phyloP scores from a whole-genome alignment of 768 basidiomycete genomes.

The Russula ochroleuca region DNA sequence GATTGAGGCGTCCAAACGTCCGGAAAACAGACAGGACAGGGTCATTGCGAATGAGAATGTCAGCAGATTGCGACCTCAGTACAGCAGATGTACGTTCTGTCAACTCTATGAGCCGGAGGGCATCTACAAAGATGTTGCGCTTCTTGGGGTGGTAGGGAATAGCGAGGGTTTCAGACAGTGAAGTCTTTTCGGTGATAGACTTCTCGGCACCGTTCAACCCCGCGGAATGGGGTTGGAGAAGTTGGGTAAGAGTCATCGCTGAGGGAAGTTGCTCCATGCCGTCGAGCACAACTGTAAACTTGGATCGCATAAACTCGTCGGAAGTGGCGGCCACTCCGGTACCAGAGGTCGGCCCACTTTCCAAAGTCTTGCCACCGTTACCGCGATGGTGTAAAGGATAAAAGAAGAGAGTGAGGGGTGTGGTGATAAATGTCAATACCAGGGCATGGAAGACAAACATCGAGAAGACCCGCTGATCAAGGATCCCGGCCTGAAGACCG shows the following conservation, averaged over 20 bases:
- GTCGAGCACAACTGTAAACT: slow-evolving; percentile 73
- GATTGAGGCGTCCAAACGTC: slow-evolving; percentile 71
- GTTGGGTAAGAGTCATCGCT: slow-evolving; percentile 75
- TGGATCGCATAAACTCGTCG: slow-evolving; percentile 46
- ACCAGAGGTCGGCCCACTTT: slow-evolving; percentile 20
- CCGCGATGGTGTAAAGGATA: slow-evolving; percentile 64
- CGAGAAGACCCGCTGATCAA: slow-evolving; percentile 67
- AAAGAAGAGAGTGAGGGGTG: slow-evolving; percentile 72
- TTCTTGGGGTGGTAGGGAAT: slow-evolving; percentile 28
- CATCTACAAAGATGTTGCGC: slow-evolving; percentile 51
- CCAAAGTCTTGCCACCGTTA: slow-evolving; percentile 31
- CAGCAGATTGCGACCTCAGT: slow-evolving; percentile 73
- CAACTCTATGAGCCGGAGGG: slow-evolving; percentile 84
- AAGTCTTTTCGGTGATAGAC: slow-evolving; percentile 3
- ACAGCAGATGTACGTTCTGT: slow-evolving; percentile 85
- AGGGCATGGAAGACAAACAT: slow-evolving; percentile 85
- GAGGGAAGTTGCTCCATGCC: slow-evolving; percentile 77
- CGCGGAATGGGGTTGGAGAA: slow-evolving; percentile 46
- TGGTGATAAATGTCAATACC: slow-evolving; percentile 77
- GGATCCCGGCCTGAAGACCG: slow-evolving; percentile 63
- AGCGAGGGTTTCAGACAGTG: neutral
- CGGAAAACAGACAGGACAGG: slow-evolving; percentile 68
- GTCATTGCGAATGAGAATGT: slow-evolving; percentile 64
- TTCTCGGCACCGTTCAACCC: neutral
- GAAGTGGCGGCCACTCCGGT: neutral